phyloP scores from a whole-genome alignment of 1,139 yeast species.

The Kurtzmaniella quercitrusa region DNA sequence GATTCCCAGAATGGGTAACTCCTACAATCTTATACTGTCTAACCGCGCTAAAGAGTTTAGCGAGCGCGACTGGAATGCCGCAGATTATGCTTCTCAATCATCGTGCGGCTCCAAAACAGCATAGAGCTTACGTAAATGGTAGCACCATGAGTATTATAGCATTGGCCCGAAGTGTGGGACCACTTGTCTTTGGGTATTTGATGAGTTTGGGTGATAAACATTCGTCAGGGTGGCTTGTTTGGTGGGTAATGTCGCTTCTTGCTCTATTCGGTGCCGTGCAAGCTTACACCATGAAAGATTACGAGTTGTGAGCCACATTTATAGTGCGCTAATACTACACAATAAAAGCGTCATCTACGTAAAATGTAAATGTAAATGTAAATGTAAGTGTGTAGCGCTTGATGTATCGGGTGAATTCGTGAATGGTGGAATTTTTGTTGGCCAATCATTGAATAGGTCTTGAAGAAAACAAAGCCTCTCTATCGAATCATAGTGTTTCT shows the following conservation, averaged over 20 bases:
- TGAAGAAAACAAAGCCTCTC: not conserved
- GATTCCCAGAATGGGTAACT: constrained; percentile 15
- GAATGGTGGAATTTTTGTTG: not conserved
- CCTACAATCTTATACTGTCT: constrained; percentile 9
- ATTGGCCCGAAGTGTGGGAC: constrained; percentile 20
- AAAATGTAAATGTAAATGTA: too few relatives aligned
- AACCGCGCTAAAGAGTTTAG: constrained; percentile 17
- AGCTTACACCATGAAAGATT: constrained; percentile 29
- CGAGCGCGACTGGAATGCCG: constrained; percentile 17
- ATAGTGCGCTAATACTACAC: not conserved
- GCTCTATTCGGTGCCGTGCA: constrained; percentile 31
- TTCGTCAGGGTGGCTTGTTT: constrained; percentile 46
- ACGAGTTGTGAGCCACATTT: constrained; percentile 16
- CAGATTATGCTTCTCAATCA: constrained; percentile 17
- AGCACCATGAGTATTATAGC: constrained; percentile 20
- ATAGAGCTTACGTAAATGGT: constrained; percentile 22
- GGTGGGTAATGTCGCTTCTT: constrained; percentile 42
- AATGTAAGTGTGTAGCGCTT: too few relatives aligned
- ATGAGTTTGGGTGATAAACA: constrained; percentile 46
- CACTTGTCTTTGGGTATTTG: constrained; percentile 48
- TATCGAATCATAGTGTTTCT: too few relatives aligned
- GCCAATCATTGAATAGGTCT: not conserved
- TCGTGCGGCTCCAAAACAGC: constrained; percentile 20
- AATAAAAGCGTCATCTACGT: not conserved
- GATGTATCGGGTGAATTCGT: not conserved